Conservation (phyloP, 495 filamentous ascomycete genomes). For the Pseudoneurospora amorphoporcata region DNA sequence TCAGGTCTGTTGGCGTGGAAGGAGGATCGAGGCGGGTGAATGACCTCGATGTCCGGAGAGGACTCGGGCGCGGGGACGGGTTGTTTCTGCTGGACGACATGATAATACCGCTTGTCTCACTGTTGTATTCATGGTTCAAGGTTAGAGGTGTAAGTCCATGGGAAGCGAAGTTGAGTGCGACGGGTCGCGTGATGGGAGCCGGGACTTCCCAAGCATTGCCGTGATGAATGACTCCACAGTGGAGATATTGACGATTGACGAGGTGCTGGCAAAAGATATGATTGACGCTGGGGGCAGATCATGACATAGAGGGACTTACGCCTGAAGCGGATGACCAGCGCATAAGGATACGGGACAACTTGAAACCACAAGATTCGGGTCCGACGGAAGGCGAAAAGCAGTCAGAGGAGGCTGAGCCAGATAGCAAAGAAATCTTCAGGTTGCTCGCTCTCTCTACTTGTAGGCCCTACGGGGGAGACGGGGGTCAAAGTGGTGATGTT, state of each 20-base stretch:
- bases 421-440: background rate
- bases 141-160: background rate
- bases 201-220: background rate
- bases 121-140: background rate
- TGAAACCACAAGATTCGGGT: background rate
- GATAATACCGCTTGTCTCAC: conserved; percentile 5
- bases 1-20: conserved; percentile 13
- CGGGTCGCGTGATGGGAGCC: background rate
- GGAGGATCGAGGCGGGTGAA: conserved; percentile 15
- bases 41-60: conserved; percentile 17
- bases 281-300: background rate
- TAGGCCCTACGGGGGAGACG: background rate
- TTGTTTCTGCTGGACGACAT: conserved; percentile 12
- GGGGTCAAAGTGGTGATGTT: background rate
- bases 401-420: background rate
- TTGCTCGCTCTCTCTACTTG: background rate
- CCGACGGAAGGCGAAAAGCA: background rate
- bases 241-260: background rate
- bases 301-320: background rate
- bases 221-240: background rate
- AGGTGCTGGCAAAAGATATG: background rate
- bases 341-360: background rate
- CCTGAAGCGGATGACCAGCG: background rate
- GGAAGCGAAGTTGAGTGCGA: background rate
- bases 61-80: conserved; percentile 9